Evolutionary conservation across 495 filamentous ascomycete species (phyloP).

Genomic region (Hyphodiscus hymeniophilus): DNA sequence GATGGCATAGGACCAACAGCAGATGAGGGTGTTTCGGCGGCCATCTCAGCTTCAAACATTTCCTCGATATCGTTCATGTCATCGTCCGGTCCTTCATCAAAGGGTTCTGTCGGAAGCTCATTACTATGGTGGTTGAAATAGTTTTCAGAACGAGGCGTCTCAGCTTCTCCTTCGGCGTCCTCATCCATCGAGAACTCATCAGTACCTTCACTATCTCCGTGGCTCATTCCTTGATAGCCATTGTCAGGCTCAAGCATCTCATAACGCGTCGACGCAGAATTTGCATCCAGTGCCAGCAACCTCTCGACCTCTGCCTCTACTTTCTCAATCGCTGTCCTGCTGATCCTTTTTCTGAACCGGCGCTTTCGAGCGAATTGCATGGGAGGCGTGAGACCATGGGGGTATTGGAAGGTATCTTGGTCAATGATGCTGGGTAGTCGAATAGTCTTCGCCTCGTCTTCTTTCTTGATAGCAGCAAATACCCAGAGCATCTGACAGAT

Average conservation of each 20-base stretch:
- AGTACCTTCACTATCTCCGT: constrained; percentile 27
- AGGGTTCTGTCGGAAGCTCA: background rate
- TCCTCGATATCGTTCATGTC: constrained; percentile 29
- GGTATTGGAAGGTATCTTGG: constrained; percentile 61
- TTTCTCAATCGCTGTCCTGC: constrained; percentile 77
- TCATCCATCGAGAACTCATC: constrained; percentile 38
- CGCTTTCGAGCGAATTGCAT: constrained; percentile 80
- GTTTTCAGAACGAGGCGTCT: constrained; percentile 21
- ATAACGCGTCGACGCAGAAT: constrained; percentile 44
- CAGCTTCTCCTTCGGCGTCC: constrained; percentile 40
- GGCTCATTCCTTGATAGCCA: constrained; percentile 36
- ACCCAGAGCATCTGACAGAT: constrained; percentile 93
- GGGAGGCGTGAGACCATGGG: constrained; percentile 87
- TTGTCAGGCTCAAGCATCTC: constrained; percentile 56
- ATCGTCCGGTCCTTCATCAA: constrained; percentile 2
- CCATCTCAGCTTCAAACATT: constrained; percentile 32
- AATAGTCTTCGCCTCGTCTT: constrained; percentile 62
- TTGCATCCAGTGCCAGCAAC: constrained; percentile 61
- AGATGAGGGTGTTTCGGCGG: constrained; percentile 15
- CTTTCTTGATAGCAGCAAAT: constrained; percentile 57
- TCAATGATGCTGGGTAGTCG: constrained; percentile 59
- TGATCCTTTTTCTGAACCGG: constrained; percentile 76
- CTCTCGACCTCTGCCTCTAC: constrained; percentile 77
- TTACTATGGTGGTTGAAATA: constrained; percentile 4
- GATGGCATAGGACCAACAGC: constrained; percentile 11